phyloP scores from a whole-genome alignment of 129 eudicot genomes.

The Saposhnikovia divaricata region DNA sequence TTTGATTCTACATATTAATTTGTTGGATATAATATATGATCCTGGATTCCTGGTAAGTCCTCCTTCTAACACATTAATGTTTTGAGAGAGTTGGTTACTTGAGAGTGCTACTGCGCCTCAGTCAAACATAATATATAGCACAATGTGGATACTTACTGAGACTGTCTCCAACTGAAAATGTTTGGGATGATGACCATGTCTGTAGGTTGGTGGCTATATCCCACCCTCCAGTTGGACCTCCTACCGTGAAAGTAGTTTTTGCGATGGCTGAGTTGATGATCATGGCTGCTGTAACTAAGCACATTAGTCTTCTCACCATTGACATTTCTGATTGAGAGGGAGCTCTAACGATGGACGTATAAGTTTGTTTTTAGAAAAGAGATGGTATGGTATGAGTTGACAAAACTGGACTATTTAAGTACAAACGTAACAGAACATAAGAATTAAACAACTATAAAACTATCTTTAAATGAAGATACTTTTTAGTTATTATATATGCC shows the following conservation, averaged over 20 bases:
- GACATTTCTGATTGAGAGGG: not conserved
- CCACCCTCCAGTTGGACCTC: conserved; percentile 60
- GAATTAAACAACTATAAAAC: not conserved
- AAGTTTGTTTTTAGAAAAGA: not conserved
- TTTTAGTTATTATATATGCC: conserved; percentile 1
- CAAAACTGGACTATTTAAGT: not conserved
- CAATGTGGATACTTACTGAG: conserved; percentile 29
- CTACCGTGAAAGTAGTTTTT: conserved; percentile 42
- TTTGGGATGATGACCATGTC: conserved; percentile 47
- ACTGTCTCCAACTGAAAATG: conserved; percentile 52
- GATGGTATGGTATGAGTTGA: not conserved
- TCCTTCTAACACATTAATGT: too few species aligned
- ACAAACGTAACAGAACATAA: not conserved
- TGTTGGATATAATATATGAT: not conserved
- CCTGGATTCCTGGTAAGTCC: too few species aligned
- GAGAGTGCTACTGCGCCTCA: too few species aligned
- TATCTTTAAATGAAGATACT: not conserved
- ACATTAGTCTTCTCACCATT: conserved; percentile 25
- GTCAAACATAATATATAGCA: too few species aligned
- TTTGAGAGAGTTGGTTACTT: too few species aligned
- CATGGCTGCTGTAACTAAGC: conserved; percentile 28
- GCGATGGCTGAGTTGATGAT: conserved; percentile 33
- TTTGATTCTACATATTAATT: too few species aligned
- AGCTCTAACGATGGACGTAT: not conserved
- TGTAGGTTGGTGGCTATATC: conserved; percentile 32